Evolutionary conservation across 257 asterid genomes (phyloP).

Genomic region (Cynanchum wilfordii): DNA sequence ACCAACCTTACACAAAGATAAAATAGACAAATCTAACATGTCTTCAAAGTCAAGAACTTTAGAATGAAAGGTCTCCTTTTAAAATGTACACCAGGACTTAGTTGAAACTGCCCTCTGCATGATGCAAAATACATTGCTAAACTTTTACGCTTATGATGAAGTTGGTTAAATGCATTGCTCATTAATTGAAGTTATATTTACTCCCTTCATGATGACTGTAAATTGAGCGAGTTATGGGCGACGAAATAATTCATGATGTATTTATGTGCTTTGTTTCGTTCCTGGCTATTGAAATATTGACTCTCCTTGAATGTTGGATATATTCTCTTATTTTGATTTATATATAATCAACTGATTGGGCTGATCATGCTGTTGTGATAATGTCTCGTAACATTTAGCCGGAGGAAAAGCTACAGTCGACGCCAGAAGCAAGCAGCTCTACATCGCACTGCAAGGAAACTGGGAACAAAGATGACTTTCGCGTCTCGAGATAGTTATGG

Average conservation of each 20-base stretch:
- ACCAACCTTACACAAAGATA: background rate
- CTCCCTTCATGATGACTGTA: background rate
- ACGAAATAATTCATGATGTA: too few relatives aligned
- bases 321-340: background rate
- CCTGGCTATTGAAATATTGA: background rate
- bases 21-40: background rate
- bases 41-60: background rate
- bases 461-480: conserved; percentile 44
- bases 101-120: background rate
- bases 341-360: background rate
- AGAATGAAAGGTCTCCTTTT: background rate
- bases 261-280: background rate
- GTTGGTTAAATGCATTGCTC: background rate
- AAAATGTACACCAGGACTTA: background rate
- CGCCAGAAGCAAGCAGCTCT: conserved; percentile 60
- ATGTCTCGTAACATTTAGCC: conserved; percentile 41
- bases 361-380: background rate
- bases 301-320: background rate
- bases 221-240: background rate
- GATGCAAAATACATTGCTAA: background rate
- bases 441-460: conserved; percentile 55
- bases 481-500: conserved; percentile 35
- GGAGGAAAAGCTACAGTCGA: conserved; percentile 46
- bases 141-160: background rate
- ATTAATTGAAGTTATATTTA: background rate